A percentile compares a stretch with the other conserved stretches of the same genome.
Conservation (phyloP, 352 stramenopile genomes). For the Phytophthora boehmeriae region DNA sequence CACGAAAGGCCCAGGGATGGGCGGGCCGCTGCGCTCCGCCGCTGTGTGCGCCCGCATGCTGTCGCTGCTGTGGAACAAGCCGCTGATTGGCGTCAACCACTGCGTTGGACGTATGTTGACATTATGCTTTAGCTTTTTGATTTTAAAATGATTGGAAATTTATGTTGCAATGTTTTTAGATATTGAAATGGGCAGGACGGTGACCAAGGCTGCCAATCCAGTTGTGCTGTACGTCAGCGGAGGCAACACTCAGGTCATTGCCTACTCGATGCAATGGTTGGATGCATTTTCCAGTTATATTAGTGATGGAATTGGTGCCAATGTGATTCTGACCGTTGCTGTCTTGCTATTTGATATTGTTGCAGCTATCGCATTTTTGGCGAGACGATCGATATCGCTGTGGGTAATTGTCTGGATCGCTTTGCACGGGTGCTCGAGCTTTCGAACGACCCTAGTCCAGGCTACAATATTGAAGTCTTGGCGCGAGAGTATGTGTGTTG, state of each 20-base stretch:
- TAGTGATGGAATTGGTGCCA: conserved; percentile 3
- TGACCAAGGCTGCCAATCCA: conserved; percentile 94
- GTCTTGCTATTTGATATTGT: too few species aligned
- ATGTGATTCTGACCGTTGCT: too few species aligned
- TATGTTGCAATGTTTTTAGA: conserved; percentile 56
- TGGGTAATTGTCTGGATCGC: conserved; percentile 99
- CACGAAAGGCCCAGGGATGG: conserved; percentile 98
- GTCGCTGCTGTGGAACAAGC: conserved; percentile 95
- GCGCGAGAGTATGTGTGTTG: conserved; percentile 85
- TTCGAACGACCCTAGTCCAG: conserved; percentile 98
- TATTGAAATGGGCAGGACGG: conserved; percentile 99
- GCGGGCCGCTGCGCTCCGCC: conserved; percentile 96
- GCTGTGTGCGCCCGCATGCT: conserved; percentile 95
- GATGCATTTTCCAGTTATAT: conserved; percentile 8
- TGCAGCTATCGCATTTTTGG: conserved; percentile 98
- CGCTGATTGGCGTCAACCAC: conserved; percentile 98
- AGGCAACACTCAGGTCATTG: conserved; percentile 98
- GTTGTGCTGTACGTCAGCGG: conserved; percentile 99
- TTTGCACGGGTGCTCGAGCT: conserved; percentile 96
- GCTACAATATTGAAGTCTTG: conserved; percentile 99
- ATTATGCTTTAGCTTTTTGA: neutral
- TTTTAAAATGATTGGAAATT: neutral
- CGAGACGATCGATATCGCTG: conserved; percentile 99
- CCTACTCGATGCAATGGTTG: conserved; percentile 87
- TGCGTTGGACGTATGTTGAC: conserved; percentile 94